Evolutionary conservation across 176 grass and related monocot genomes (phyloP).

Genomic region (Triticum urartu): DNA sequence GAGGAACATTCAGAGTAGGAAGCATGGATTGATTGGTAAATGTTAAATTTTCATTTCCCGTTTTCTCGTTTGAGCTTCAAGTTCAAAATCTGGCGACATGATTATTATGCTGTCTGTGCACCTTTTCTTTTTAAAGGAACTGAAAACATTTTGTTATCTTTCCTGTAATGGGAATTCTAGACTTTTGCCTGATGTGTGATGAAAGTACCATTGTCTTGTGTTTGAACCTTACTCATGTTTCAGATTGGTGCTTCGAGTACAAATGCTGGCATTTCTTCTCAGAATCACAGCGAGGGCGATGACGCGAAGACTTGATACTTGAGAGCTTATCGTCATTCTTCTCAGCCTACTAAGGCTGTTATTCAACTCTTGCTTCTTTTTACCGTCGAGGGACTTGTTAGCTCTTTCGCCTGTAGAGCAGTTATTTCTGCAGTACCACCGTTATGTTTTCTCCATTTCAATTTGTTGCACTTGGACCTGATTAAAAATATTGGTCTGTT

Average conservation of each 20-base stretch:
- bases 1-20: no score
- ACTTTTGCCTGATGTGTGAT: background rate
- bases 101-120: no score
- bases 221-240: background rate
- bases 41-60: background rate
- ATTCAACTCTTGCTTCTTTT: background rate
- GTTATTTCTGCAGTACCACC: background rate
- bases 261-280: background rate
- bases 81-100: background rate
- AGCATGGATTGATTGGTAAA: no score
- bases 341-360: background rate
- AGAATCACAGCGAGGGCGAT: background rate
- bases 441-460: background rate
- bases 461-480: background rate
- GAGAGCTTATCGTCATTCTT: background rate
- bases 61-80: background rate
- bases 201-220: background rate
- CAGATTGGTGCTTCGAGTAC: background rate
- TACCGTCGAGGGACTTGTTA: background rate
- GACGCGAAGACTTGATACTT: background rate
- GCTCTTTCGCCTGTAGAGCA: background rate
- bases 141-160: background rate
- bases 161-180: background rate
- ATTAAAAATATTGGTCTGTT: background rate
- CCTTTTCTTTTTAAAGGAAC: no score